These are phyloP conservation scores for Nannochloropsis gaditana DNA, from an alignment of 108 stramenopile genomes.

Conservation along the genomic window DNA sequence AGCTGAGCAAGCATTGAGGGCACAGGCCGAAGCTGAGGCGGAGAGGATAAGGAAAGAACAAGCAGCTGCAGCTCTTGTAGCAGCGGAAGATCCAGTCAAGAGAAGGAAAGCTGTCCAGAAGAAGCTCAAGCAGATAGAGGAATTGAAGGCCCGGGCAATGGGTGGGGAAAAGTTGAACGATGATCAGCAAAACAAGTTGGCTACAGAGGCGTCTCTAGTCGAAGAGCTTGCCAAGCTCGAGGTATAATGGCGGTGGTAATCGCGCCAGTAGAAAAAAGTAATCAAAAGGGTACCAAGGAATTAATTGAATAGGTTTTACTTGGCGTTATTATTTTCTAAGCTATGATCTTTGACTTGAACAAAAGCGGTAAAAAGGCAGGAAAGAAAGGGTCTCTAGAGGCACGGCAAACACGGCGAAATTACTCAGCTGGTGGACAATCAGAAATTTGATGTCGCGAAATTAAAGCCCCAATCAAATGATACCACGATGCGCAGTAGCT, in stretches of 20 bases:
- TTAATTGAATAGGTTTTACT: not conserved
- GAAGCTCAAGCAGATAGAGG: conserved; percentile 41
- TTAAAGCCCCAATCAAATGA: too few relatives aligned
- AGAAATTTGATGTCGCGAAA: too few relatives aligned
- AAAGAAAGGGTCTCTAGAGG: too few relatives aligned
- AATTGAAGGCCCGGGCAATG: conserved; percentile 26
- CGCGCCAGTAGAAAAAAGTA: not conserved
- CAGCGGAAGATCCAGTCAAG: conserved; percentile 40
- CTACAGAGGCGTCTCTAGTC: not conserved
- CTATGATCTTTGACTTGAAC: too few relatives aligned
- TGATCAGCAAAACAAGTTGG: conserved; percentile 14
- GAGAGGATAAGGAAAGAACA: not conserved
- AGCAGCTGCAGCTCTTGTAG: conserved; percentile 18
- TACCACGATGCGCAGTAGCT: too few relatives aligned
- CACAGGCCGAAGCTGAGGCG: conserved; percentile 30
- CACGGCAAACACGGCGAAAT: too few relatives aligned
- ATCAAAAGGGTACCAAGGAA: not conserved
- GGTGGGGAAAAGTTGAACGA: conserved; percentile 41
- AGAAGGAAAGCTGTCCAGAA: conserved; percentile 37
- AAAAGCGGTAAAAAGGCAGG: too few relatives aligned
- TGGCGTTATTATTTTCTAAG: too few relatives aligned
- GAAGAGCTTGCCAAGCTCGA: not conserved
- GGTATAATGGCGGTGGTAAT: not conserved
- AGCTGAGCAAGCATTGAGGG: conserved; percentile 22
- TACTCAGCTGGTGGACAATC: too few relatives aligned